phyloP scores from a whole-genome alignment of 768 basidiomycete species.

The Coprinellus micaceus region DNA sequence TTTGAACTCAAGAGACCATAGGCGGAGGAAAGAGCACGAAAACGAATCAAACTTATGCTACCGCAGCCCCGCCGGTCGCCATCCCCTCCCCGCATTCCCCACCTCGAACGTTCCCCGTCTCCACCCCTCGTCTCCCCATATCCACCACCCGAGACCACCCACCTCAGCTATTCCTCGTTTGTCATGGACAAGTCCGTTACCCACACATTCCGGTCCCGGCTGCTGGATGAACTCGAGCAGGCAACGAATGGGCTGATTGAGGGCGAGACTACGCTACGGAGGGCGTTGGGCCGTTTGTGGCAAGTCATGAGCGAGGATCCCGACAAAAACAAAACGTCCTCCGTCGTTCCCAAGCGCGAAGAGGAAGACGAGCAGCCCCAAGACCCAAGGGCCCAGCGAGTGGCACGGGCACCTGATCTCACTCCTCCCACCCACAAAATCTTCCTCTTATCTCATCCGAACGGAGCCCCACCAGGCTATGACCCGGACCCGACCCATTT shows the following conservation, averaged over 20 bases:
- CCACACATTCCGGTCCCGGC: slow-evolving; percentile 74
- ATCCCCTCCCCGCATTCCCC: slow-evolving; percentile 70
- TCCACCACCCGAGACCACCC: slow-evolving; percentile 60
- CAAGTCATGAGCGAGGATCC: slow-evolving; percentile 75
- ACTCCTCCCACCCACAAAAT: slow-evolving; percentile 63
- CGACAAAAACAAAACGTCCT: slow-evolving; percentile 36
- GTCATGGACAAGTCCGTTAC: slow-evolving; percentile 84
- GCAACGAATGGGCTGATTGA: slow-evolving; percentile 83
- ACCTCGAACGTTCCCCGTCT: slow-evolving; percentile 69
- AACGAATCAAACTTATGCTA: slow-evolving; percentile 67
- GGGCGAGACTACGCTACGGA: slow-evolving; percentile 69
- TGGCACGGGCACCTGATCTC: slow-evolving; percentile 63
- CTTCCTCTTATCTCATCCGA: slow-evolving; percentile 53
- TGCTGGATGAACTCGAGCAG: slow-evolving; percentile 76
- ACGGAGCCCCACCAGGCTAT: slow-evolving; percentile 38
- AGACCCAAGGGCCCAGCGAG: slow-evolving; percentile 37
- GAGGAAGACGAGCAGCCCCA: slow-evolving; percentile 56
- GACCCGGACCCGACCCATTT: slow-evolving; percentile 59
- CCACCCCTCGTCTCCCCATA: slow-evolving; percentile 79
- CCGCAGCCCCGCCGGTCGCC: slow-evolving; percentile 62
- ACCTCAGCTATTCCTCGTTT: slow-evolving; percentile 77
- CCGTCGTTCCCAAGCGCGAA: slow-evolving; percentile 63
- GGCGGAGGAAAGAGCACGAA: slow-evolving; percentile 82
- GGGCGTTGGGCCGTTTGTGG: slow-evolving; percentile 78
- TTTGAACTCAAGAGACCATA: slow-evolving; percentile 25